phyloP scores from a whole-genome alignment of 2,329 filamentous ascomycete genomes.

The Paecilomyces niveus region DNA sequence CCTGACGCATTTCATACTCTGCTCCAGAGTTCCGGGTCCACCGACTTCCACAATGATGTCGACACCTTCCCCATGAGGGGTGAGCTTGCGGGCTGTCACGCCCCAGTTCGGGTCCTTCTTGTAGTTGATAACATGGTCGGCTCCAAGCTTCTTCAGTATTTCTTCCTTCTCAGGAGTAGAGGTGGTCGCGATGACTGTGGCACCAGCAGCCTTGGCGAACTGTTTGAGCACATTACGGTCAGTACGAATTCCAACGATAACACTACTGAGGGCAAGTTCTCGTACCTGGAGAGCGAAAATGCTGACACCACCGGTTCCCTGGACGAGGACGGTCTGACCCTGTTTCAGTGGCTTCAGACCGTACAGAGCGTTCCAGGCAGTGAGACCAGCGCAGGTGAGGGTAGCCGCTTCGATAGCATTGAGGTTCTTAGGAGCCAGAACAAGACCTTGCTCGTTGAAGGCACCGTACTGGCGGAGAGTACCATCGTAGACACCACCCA shows the following conservation, averaged over 20 bases:
- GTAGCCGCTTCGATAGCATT: conserved; percentile 49
- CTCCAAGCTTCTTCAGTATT: conserved; percentile 49
- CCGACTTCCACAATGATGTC: conserved; percentile 62
- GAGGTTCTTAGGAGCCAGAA: conserved; percentile 53
- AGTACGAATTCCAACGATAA: not conserved
- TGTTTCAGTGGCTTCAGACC: conserved; percentile 48
- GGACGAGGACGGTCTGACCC: conserved; percentile 51
- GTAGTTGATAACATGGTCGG: conserved; percentile 56
- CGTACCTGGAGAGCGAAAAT: conserved; percentile 48
- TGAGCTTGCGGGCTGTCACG: conserved; percentile 45
- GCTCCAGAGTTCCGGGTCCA: conserved; percentile 53
- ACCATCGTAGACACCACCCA: conserved; percentile 64
- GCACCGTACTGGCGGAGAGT: conserved; percentile 60
- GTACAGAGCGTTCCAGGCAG: conserved; percentile 60
- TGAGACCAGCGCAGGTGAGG: conserved; percentile 55
- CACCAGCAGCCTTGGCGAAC: conserved; percentile 46
- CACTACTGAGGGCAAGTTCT: not conserved
- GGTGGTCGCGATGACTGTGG: conserved; percentile 53
- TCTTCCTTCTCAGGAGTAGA: conserved; percentile 50
- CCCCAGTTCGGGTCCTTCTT: conserved; percentile 53
- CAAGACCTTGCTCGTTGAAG: conserved; percentile 62
- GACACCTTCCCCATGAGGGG: conserved; percentile 47
- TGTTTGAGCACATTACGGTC: conserved; percentile 9
- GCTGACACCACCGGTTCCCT: conserved; percentile 55
- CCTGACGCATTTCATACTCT: conserved; percentile 48